Evolutionary conservation across 805 yeast genomes (phyloP).

Genomic region (Lachancea cidri): DNA sequence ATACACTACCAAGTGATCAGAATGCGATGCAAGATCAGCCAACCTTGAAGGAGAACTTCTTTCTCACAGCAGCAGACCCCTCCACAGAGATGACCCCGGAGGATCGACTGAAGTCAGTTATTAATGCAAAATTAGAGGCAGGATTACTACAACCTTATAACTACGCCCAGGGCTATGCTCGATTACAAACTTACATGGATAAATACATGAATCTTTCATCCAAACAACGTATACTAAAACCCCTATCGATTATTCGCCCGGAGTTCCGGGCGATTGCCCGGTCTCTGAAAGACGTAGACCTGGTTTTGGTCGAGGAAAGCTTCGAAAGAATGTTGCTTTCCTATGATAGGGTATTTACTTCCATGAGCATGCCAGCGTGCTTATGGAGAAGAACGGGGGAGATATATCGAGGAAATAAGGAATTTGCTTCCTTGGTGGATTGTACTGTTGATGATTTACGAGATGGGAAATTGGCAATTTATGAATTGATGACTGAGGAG

Average conservation of each 20-base stretch:
- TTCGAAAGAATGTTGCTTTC: constrained; percentile 91
- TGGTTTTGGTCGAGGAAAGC: constrained; percentile 87
- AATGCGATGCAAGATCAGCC: constrained; percentile 37
- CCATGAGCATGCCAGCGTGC: constrained; percentile 98
- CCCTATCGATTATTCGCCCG: constrained; percentile 80
- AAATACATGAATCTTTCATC: constrained; percentile 82
- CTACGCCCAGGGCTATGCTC: constrained; percentile 88
- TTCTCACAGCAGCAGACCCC: constrained; percentile 95
- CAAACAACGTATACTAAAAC: constrained; percentile 78
- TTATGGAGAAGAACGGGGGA: constrained; percentile 97
- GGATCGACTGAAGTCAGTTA: constrained; percentile 86
- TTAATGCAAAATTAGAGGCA: constrained; percentile 90
- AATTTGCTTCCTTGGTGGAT: constrained; percentile 89
- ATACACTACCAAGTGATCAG: not conserved
- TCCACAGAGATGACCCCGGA: constrained; percentile 92
- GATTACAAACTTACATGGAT: constrained; percentile 88
- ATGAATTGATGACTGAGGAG: constrained; percentile 92
- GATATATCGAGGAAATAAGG: constrained; percentile 90
- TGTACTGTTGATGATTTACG: constrained; percentile 84
- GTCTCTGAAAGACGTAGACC: constrained; percentile 82
- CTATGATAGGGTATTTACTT: constrained; percentile 90
- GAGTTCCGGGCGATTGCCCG: constrained; percentile 91
- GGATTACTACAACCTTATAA: constrained; percentile 89
- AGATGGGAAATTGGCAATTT: constrained; percentile 87
- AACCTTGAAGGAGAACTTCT: constrained; percentile 87